Conservation (phyloP, 768 basidiomycete species). For the Chalciporus chontae region DNA sequence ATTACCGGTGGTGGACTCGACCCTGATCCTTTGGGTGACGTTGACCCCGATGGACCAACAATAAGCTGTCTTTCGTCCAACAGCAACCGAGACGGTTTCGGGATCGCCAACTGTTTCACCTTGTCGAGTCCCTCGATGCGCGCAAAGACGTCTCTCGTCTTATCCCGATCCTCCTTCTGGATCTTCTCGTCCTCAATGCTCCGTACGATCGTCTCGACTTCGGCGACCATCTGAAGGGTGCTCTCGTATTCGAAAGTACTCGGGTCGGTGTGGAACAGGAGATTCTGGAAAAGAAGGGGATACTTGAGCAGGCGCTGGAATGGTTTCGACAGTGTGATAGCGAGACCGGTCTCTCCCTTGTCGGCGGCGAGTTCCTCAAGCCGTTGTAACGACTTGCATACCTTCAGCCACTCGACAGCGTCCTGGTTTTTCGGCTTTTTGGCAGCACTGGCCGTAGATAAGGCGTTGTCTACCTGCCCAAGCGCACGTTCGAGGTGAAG, state of each 20-base stretch:
- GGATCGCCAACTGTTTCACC: constrained; percentile 86
- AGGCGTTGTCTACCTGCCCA: constrained; percentile 78
- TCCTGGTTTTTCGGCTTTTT: constrained; percentile 86
- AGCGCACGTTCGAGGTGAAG: constrained; percentile 91
- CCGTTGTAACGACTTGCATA: constrained; percentile 68
- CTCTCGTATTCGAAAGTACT: constrained; percentile 97
- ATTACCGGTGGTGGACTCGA: constrained; percentile 36
- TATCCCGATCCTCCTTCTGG: constrained; percentile 92
- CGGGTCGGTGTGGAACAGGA: constrained; percentile 95
- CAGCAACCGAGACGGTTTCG: constrained; percentile 86
- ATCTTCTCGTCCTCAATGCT: constrained; percentile 99
- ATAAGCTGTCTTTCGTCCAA: constrained; percentile 69
- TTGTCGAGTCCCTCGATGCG: constrained; percentile 96
- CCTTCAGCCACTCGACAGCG: constrained; percentile 70
- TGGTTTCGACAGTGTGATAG: constrained; percentile 94
- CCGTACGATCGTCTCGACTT: constrained; percentile 93
- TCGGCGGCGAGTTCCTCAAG: constrained; percentile 79
- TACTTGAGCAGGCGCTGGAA: constrained; percentile 97
- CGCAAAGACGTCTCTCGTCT: constrained; percentile 91
- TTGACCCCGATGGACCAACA: constrained; percentile 28
- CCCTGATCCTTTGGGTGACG: constrained; percentile 23
- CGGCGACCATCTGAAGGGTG: constrained; percentile 93
- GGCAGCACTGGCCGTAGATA: constrained; percentile 55
- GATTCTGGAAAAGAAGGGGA: constrained; percentile 94
- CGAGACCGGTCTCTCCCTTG: constrained; percentile 90